Base-by-base conservation (phyloP, 1,284 basidiomycete genomes). In the Puccinia sorghi region DNA sequence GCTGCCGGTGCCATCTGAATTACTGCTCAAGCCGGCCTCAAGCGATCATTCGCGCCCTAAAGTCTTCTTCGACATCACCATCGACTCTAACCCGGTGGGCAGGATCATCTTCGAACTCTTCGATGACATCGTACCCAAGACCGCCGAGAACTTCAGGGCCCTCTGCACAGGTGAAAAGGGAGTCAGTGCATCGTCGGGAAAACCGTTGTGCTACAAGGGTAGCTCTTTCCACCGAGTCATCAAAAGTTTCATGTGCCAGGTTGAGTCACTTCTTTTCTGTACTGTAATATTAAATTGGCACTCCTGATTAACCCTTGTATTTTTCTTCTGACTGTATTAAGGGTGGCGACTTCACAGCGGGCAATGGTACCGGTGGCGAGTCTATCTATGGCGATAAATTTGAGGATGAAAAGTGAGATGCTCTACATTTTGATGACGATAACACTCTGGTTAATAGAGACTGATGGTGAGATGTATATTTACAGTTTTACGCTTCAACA, bases 71-170 rank as follows among this genome's bases (percentile, higher is more conserved):
- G 76, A 79, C 64, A 79, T 79, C 22, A 77, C 61, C 71, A 76
- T 69, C 27, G 70, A 25, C 32, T 43, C 66, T 50, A 73, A 74
- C 20, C 71, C 63, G 41, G 64, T 75, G 54, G 39, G 79, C 13
- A 15, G 72, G 25, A 73, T 79, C 39, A 69, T 66, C 48, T 80
- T 71, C 74, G 70, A 90, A 85, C 89, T 98, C 43, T 97, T 88
- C 83, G 91, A 92, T 85, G 94, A 97, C 83, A 89, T 94, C 70
- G 93, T 92, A 0, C 94, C 94, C 70, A 94, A 92, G 83, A 97
- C 94, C 0, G 87, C 92, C 0, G 88, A 86, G 79, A 97, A 99
- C 87, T 98, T 97, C 87, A 90, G 94, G 76, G 92, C 94, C 83
- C 89, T 97, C 32, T 92, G 91, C 81, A 92, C 92, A 0, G 91